Base-by-base conservation (phyloP, 1,139 yeast species). In the Suhomyces kunorum region DNA sequence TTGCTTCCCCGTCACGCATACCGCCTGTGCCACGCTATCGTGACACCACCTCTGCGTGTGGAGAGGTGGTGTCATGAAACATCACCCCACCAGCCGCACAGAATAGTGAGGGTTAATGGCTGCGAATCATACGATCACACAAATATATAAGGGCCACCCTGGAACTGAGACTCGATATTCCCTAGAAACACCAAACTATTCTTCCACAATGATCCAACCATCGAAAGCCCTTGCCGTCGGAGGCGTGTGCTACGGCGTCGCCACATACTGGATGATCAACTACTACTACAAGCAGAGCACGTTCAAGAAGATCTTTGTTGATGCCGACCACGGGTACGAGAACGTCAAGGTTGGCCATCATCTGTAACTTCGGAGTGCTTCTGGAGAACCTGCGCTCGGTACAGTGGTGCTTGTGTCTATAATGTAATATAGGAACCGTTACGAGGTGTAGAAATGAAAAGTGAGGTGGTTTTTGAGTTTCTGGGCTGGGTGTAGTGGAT, bases 181-280 rank as follows among this genome's bases (percentile, higher is more conserved):
- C 29, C 17, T 7, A 24, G n/a, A n/a, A n/a, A 9, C 22, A 13
- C 28, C 16, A 12, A 33, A 26, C 12, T 22, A 28, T 28, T 34
- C 38, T 14, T 20, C 13, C 20, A 28, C 6, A 20, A 45, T 45
- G 49, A 17, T 45, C 14, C 13, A 27, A 19, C 50, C 71, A 39
- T 41, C 44, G 38, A 58, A 54, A 51, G 68, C 71, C 12, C 55
- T 69, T 38, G 34, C 61, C 9, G 45, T 58, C 24, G 74, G 74
- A 33, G 74, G 72, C 42, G 47, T 54, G 25, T 58, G 58, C 34
- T 68, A 68, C 46, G 70, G 68, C 11, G 39, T 59, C 12, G 71
- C 68, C 30, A 68, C 58, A 4, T 49, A 55, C 38, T 68, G 57
- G 52, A 71, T 70, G 76, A 48, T 59, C n/a, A 63, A 53, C 28